Conservation (phyloP, 2,329 filamentous ascomycete genomes). For the Claviceps cyperi region DNA sequence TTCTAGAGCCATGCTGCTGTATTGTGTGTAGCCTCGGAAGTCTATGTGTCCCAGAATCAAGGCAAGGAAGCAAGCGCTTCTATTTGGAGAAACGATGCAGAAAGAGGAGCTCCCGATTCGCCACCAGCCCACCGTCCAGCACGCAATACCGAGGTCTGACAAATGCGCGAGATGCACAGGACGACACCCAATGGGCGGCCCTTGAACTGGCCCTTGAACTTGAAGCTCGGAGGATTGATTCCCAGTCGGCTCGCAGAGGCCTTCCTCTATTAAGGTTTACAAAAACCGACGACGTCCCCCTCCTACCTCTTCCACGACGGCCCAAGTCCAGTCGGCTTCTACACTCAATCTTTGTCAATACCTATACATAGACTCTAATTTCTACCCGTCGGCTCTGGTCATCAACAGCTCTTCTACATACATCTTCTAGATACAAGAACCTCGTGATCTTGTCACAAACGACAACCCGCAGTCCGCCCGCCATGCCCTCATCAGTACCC, state of each 20-base stretch:
- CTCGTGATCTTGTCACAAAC: too few species aligned
- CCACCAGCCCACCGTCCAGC: neutral
- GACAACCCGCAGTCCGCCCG: too few species aligned
- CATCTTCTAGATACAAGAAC: too few species aligned
- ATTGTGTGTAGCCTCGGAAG: too few species aligned
- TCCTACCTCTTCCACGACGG: neutral
- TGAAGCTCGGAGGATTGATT: neutral
- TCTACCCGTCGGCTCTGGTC: too few species aligned
- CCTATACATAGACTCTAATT: too few species aligned
- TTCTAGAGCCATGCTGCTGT: too few species aligned
- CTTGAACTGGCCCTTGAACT: neutral
- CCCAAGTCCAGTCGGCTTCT: neutral
- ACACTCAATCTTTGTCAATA: too few species aligned
- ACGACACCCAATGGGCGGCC: neutral
- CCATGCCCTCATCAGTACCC: slow-evolving; percentile 20
- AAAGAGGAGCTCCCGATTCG: too few species aligned
- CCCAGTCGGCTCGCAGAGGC: neutral
- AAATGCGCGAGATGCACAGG: neutral
- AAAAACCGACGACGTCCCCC: neutral
- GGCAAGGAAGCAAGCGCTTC: too few species aligned
- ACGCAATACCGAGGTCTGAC: neutral
- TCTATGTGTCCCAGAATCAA: too few species aligned
- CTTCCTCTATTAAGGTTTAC: neutral
- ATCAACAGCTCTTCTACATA: neutral
- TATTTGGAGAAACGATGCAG: too few species aligned